phyloP scores from a whole-genome alignment of 163 green algal species.

The Scenedesmus sp. region DNA sequence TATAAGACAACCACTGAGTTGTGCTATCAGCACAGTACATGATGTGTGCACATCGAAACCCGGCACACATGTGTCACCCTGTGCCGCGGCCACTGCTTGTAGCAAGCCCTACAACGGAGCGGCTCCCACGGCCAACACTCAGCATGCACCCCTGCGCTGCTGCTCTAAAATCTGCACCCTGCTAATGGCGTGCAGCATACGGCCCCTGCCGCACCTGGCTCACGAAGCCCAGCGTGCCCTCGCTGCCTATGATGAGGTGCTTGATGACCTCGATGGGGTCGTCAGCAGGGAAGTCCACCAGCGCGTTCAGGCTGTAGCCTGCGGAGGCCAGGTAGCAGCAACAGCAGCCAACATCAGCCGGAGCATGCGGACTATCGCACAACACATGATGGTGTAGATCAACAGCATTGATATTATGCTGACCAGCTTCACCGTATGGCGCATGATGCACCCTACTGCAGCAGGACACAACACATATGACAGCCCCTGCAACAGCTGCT shows the following conservation, averaged over 20 bases:
- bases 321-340: neutral
- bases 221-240: conserved; percentile 97
- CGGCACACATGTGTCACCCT: too few species aligned
- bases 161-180: too few species aligned
- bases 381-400: neutral
- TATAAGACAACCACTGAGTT: too few species aligned
- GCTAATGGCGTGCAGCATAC: neutral
- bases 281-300: conserved; percentile 93
- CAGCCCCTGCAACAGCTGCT: too few species aligned
- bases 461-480: too few species aligned
- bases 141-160: too few species aligned
- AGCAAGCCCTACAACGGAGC: too few species aligned
- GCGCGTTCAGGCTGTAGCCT: conserved; percentile 96
- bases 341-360: neutral
- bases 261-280: conserved; percentile 99
- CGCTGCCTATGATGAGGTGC: conserved; percentile 91
- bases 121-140: too few species aligned
- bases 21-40: too few species aligned
- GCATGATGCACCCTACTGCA: neutral
- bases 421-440: neutral
- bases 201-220: neutral
- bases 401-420: neutral
- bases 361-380: neutral
- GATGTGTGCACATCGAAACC: too few species aligned
- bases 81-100: too few species aligned